Percentiles rank a stretch among this genome's conserved stretches.
These are phyloP conservation scores for Chlamydomonas reinhardtii DNA, from an alignment of 163 green algal species.

Conservation along the genomic window DNA sequence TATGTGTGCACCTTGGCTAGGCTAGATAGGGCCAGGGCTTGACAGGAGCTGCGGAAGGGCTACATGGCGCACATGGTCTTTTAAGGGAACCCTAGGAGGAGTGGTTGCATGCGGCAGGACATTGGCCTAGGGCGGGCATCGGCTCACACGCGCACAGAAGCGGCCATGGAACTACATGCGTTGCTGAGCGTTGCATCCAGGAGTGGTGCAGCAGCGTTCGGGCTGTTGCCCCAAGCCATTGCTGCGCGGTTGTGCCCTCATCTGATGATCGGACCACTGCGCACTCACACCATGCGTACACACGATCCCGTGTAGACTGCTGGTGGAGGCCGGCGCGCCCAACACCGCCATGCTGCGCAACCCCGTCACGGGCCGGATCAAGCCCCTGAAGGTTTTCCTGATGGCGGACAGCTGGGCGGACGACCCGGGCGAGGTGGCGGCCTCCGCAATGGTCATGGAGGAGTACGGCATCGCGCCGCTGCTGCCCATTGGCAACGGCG, in stretches of 20 bases:
- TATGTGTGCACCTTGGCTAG: background rate
- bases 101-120: no score
- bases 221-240: no score
- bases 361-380: slow-evolving; percentile 2
- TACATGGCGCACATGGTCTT: background rate
- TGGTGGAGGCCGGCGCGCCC: background rate
- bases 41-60: background rate
- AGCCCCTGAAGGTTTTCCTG: slow-evolving; percentile 22
- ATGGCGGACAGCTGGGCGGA: slow-evolving; percentile 27
- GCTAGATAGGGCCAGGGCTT: background rate
- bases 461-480: background rate
- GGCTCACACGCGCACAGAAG: no score
- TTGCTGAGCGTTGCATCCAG: no score
- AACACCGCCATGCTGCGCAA: slow-evolving; percentile 16
- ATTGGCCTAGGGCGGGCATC: no score
- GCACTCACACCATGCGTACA: no score
- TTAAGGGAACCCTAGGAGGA: no score
- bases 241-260: no score
- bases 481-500: slow-evolving; percentile 13
- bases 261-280: no score
- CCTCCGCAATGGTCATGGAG: slow-evolving; percentile 7
- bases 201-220: no score
- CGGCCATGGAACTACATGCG: background rate
- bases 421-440: slow-evolving; percentile 6
- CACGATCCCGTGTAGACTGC: background rate